These are phyloP conservation scores for Tillandsia fasciculata DNA, from an alignment of 176 grass and related monocot species.

Conservation along the genomic window DNA sequence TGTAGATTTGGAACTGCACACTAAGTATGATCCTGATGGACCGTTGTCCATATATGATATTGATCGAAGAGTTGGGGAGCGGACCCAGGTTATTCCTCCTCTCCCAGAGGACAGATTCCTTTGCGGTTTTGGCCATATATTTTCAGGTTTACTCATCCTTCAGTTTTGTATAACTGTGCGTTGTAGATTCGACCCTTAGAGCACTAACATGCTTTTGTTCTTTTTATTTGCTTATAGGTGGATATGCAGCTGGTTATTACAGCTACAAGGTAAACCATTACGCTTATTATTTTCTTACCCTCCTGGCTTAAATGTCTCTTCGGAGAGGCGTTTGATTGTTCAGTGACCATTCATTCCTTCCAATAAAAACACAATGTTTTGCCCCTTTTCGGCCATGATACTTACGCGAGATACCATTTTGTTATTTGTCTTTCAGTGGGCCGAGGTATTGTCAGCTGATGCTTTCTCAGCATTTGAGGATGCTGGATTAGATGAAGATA, in stretches of 20 bases:
- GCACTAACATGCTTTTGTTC: background rate
- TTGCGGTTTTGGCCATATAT: slow-evolving; percentile 94
- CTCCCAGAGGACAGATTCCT: slow-evolving; percentile 83
- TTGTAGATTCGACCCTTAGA: slow-evolving; percentile 1
- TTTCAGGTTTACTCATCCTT: slow-evolving; percentile 53
- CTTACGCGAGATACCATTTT: background rate
- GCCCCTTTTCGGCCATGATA: too few relatives aligned
- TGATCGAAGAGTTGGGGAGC: slow-evolving; percentile 64
- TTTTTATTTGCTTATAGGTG: slow-evolving; percentile 34
- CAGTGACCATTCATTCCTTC: too few relatives aligned
- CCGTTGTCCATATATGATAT: slow-evolving; percentile 59
- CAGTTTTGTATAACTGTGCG: background rate
- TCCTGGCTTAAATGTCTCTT: too few relatives aligned
- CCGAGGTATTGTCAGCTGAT: slow-evolving; percentile 91
- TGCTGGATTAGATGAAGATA: slow-evolving; percentile 77
- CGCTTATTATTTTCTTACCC: background rate
- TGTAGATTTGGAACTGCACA: slow-evolving; percentile 86
- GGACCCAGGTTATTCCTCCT: slow-evolving; percentile 74
- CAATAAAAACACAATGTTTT: too few relatives aligned
- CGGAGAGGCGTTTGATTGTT: too few relatives aligned
- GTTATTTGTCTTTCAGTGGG: slow-evolving; percentile 49
- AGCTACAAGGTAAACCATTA: slow-evolving; percentile 75
- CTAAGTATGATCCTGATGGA: slow-evolving; percentile 63
- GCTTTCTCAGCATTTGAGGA: slow-evolving; percentile 98
- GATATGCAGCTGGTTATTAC: slow-evolving; percentile 98